These are phyloP conservation scores for Batkoa obscura DNA, from an alignment of 371 early-diverging fungal genomes.

Conservation along the genomic window DNA sequence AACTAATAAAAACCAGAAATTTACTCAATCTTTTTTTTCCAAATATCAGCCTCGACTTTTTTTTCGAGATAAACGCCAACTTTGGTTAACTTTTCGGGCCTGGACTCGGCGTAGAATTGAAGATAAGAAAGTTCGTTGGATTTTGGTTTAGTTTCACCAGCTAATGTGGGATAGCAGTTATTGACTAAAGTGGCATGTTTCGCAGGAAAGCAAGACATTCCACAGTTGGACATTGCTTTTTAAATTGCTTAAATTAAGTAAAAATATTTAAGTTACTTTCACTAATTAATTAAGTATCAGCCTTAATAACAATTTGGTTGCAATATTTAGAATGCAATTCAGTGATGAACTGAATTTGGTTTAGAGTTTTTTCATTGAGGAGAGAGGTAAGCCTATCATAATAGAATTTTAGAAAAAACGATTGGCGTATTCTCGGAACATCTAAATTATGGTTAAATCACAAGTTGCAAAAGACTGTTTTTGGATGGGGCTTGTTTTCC, in stretches of 20 bases:
- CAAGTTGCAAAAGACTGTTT: too few relatives aligned
- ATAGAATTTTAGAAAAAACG: too few relatives aligned
- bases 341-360: too few relatives aligned
- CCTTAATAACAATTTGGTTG: too few relatives aligned
- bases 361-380: too few relatives aligned
- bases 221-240: constrained; percentile 4
- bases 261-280: too few relatives aligned
- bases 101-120: constrained; percentile 69
- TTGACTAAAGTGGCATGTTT: constrained; percentile 85
- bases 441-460: too few relatives aligned
- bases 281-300: too few relatives aligned
- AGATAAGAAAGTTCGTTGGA: constrained; percentile 73
- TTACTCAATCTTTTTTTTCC: constrained; percentile 37
- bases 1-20: constrained; percentile 10
- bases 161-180: constrained; percentile 72
- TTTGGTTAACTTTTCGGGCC: constrained; percentile 82
- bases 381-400: too few relatives aligned
- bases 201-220: constrained; percentile 12
- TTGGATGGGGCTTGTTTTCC: too few relatives aligned
- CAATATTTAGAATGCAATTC: too few relatives aligned
- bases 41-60: constrained; percentile 43
- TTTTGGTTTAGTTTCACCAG: constrained; percentile 61
- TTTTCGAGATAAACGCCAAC: constrained; percentile 71
- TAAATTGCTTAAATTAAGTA: background rate
- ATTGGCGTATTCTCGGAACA: too few relatives aligned